Evolutionary conservation across 257 asterid species (phyloP).

Genomic region (Paulownia fortunei): DNA sequence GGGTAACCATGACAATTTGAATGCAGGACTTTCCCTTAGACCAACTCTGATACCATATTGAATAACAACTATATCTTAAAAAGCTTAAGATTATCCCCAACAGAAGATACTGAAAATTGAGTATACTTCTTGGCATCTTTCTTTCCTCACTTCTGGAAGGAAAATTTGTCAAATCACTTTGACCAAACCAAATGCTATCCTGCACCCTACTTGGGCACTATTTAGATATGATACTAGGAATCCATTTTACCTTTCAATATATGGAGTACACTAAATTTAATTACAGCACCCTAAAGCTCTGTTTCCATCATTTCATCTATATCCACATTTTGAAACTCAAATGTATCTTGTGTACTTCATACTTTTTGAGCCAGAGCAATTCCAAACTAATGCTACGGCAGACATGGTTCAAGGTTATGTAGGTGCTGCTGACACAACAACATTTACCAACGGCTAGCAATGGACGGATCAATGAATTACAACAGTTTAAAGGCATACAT

Average conservation of each 20-base stretch:
- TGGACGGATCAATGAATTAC: background rate
- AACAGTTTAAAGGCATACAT: background rate
- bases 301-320: slow-evolving; percentile 19
- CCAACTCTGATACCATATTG: too few species aligned
- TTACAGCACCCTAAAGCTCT: background rate
- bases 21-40: too few species aligned
- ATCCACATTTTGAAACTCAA: background rate
- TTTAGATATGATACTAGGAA: too few species aligned
- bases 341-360: background rate
- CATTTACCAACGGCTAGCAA: background rate
- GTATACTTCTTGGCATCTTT: slow-evolving; percentile 1
- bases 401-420: background rate
- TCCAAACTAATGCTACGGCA: background rate
- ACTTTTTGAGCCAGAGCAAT: slow-evolving; percentile 9
- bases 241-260: background rate
- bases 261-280: background rate
- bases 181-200: background rate
- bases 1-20: background rate
- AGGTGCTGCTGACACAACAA: background rate
- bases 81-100: background rate
- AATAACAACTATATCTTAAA: too few species aligned
- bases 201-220: background rate
- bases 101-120: background rate
- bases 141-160: background rate
- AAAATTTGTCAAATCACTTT: background rate